phyloP scores from a whole-genome alignment of 176 grass and related monocot genomes.

The Pontederia crassipes region DNA sequence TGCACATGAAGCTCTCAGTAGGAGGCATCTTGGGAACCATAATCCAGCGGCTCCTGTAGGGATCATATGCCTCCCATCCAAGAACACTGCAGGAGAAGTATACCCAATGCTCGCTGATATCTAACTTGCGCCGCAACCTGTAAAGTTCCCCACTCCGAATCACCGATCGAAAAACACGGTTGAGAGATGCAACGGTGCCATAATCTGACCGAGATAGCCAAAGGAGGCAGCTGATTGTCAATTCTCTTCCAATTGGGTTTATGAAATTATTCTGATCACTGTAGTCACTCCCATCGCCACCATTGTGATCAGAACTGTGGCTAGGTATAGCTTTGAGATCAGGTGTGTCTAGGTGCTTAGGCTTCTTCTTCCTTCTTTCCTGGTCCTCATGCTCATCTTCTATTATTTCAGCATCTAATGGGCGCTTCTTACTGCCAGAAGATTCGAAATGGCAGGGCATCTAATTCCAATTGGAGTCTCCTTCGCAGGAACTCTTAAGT shows the following conservation, averaged over 20 bases:
- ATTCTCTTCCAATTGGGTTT: constrained; percentile 2
- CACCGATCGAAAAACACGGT: constrained; percentile 5
- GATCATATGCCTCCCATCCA: constrained; percentile 17
- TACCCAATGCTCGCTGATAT: constrained; percentile 17
- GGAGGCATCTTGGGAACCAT: constrained; percentile 17
- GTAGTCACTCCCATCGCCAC: background rate
- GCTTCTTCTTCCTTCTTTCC: background rate
- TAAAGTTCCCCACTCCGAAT: constrained; percentile 10
- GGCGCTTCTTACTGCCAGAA: no score
- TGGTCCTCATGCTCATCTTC: background rate
- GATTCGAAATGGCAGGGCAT: constrained; percentile 65
- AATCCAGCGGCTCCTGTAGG: constrained; percentile 14
- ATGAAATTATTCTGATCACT: background rate
- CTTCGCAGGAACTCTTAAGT: constrained; percentile 48
- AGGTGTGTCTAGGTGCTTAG: constrained; percentile 6
- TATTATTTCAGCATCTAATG: no score
- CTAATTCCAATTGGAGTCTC: constrained; percentile 64
- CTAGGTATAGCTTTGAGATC: constrained; percentile 2
- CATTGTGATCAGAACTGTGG: background rate
- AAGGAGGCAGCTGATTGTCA: constrained; percentile 14
- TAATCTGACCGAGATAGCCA: constrained; percentile 12
- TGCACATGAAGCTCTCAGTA: constrained; percentile 17
- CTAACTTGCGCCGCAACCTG: constrained; percentile 4
- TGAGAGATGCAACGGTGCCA: background rate
- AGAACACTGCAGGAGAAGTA: constrained; percentile 20